Evolutionary conservation across 305 asterid species (phyloP).

Genomic region (Salvia sclarea): DNA sequence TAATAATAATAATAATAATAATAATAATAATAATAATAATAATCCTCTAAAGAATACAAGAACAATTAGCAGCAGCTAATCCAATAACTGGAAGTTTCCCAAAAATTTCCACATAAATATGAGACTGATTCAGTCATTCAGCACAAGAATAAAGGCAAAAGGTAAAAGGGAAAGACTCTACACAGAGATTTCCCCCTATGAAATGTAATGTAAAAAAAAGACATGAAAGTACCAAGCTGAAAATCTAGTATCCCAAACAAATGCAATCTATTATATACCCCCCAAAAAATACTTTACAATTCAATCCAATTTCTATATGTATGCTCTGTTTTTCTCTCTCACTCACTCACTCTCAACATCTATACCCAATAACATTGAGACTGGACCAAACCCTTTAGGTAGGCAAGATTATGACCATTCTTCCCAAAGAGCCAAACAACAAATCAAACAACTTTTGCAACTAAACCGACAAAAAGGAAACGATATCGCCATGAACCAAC

Average conservation of each 20-base stretch:
- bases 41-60: too few relatives aligned
- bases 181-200: background rate
- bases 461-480: slow-evolving; percentile 20
- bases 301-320: slow-evolving; percentile 29
- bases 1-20: too few relatives aligned
- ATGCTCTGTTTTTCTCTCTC: slow-evolving; percentile 4
- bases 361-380: slow-evolving; percentile 31
- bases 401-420: slow-evolving; percentile 4
- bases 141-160: background rate
- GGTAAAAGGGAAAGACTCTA: background rate
- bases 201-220: background rate
- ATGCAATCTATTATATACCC: background rate
- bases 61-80: background rate
- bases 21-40: too few relatives aligned
- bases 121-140: background rate
- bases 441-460: slow-evolving; percentile 29
- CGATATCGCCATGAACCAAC: slow-evolving; percentile 29
- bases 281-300: slow-evolving; percentile 23
- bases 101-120: background rate
- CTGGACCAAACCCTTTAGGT: slow-evolving; percentile 25
- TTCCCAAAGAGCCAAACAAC: slow-evolving; percentile 33
- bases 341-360: slow-evolving; percentile 18
- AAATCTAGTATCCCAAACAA: slow-evolving; percentile 10
- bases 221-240: slow-evolving; percentile 2
- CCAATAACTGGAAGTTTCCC: background rate